A percentile compares a stretch with the other conserved stretches of the same genome.
Conservation (phyloP, 108 stramenopile genomes). For the Pseudonitzschia multiseries region DNA sequence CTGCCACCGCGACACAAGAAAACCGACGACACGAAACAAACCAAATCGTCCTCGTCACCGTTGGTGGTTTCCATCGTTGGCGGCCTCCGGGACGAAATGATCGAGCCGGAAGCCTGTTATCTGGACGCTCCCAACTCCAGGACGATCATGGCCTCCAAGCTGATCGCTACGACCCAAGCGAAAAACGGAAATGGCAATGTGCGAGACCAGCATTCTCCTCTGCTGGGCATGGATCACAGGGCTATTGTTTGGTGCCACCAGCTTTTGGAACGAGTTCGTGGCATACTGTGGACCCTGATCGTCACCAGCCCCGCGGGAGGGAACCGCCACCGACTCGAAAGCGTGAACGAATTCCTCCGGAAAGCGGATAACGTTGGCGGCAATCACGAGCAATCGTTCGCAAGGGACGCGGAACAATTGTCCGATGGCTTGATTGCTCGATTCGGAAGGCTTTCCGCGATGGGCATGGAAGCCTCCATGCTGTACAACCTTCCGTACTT, state of each 20-base stretch:
- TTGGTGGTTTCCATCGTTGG: slow-evolving; percentile 66
- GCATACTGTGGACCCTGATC: slow-evolving; percentile 44
- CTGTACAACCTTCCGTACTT: slow-evolving; percentile 33
- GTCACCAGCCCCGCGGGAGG: neutral
- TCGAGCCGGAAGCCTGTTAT: slow-evolving; percentile 56
- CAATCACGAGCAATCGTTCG: neutral
- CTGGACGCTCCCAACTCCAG: slow-evolving; percentile 13
- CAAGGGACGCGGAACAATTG: neutral
- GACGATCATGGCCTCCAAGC: neutral
- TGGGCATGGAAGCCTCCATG: slow-evolving; percentile 37
- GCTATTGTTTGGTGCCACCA: slow-evolving; percentile 86
- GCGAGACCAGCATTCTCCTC: too few relatives aligned
- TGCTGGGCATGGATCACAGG: slow-evolving; percentile 79
- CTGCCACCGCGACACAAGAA: neutral
- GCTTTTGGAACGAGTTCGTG: slow-evolving; percentile 52
- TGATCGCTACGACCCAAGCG: neutral
- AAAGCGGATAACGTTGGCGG: neutral
- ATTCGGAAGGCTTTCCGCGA: slow-evolving; percentile 3
- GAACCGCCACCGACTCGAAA: neutral
- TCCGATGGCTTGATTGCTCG: neutral
- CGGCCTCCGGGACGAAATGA: slow-evolving; percentile 82
- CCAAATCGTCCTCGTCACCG: neutral
- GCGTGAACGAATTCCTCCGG: neutral
- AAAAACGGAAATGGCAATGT: too few relatives aligned
- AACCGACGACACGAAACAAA: neutral